Evolutionary conservation across 176 grass and related monocot genomes (phyloP), one percentile per base, ranked within the genome.

Genomic region (Pontederia crassipes): DNA sequence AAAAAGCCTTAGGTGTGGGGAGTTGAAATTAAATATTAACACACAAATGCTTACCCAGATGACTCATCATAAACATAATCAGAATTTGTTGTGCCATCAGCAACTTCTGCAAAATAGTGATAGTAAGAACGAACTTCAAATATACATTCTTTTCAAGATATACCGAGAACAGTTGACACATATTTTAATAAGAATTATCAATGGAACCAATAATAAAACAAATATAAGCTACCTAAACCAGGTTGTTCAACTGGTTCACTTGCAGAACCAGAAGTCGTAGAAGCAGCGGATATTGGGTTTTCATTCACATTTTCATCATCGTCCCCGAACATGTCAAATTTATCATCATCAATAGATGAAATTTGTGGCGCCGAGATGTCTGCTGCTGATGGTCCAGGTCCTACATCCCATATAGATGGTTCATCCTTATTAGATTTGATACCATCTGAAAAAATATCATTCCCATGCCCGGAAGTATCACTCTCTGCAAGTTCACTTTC

Each of bases 241-340:
- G 55, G 57, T 51, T 73, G 60, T 68, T 54, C 29, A 52, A 77
- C 66, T 67, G 67, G 46, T 55, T 66, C 63, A 58, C 71, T 67
- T 69, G 57, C 67, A 48, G 17, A 61, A 77, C 59, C 77, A 52
- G 68, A 76, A 64, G 14, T 66, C 72, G 29, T 11, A 80, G 68
- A 48, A 51, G 76, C 80, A 80, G 72, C 74, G 47, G 77, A 75
- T 51, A 14, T 17, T 16, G 4, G 71, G 64, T 81, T 87, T 20
- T 10, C 80, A 77, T 90, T 73, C 52, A 45, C 17, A 1, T 74
- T 83, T 18, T 88, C 93, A 59, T 98, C 78, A 66, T 79, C 49
- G 9, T 89, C 87, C 54, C 79, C 93, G 72, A 92, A 98, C 84
- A 98, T 98, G 57, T 98, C 84, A 16, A 98, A 40, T 27, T 92